These are phyloP conservation scores for Fusarium acutatum DNA, from an alignment of 2,329 filamentous ascomycete species.

Conservation along the genomic window DNA sequence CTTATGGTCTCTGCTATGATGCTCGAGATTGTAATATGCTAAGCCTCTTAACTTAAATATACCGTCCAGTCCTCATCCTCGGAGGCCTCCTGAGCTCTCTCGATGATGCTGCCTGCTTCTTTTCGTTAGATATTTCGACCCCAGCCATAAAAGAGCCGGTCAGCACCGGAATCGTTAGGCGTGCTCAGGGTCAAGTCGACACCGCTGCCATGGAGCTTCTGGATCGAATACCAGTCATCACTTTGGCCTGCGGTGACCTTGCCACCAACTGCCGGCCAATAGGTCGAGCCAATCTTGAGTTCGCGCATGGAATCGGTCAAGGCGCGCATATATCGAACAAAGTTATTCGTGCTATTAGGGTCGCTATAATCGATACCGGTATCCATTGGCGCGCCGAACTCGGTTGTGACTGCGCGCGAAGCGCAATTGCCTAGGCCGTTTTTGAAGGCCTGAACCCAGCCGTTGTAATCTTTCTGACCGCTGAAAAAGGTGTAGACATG, in stretches of 20 bases:
- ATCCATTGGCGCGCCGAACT: background rate
- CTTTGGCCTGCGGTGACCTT: background rate
- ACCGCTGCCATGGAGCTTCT: background rate
- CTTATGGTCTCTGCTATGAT: background rate
- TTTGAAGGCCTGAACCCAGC: background rate
- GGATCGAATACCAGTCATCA: background rate
- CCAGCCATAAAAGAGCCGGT: background rate
- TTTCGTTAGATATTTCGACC: background rate
- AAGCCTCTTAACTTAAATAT: background rate
- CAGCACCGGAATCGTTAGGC: background rate
- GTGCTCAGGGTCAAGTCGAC: background rate
- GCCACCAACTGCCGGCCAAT: background rate
- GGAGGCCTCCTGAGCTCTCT: no score
- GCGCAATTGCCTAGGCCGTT: background rate
- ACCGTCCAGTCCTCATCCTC: background rate
- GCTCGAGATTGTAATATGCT: background rate
- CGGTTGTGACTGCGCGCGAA: background rate
- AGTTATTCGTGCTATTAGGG: background rate
- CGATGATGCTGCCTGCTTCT: rapidly evolving
- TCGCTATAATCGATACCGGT: background rate
- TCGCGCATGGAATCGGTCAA: background rate
- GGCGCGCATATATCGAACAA: background rate
- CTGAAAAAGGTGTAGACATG: background rate
- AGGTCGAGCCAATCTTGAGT: background rate
- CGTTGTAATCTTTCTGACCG: background rate